Evolutionary conservation across 2,329 filamentous ascomycete species (phyloP).

Genomic region (Akanthomyces uredinophilus): DNA sequence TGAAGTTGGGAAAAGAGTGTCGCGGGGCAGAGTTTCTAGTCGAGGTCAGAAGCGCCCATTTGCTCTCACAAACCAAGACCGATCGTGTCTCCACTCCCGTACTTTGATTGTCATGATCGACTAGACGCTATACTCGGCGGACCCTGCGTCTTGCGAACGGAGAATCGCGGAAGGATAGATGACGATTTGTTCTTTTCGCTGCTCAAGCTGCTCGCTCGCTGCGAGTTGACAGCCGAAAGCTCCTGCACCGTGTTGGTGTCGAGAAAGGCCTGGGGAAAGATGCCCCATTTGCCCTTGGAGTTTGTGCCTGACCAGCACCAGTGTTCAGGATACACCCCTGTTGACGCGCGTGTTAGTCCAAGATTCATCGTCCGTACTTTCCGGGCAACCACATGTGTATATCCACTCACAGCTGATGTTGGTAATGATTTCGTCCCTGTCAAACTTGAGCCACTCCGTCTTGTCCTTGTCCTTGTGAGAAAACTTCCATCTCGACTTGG

Average conservation of each 20-base stretch:
- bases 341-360: conserved; percentile 3
- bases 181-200: conserved; percentile 31
- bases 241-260: conserved; percentile 42
- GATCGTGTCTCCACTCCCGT: neutral
- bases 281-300: conserved; percentile 46
- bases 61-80: neutral
- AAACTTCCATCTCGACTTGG: conserved; percentile 50
- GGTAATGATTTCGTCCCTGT: conserved; percentile 61
- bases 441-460: conserved; percentile 53
- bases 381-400: neutral
- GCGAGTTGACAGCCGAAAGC: conserved; percentile 22
- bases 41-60: neutral
- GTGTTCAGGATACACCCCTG: conserved; percentile 42
- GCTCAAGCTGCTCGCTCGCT: conserved; percentile 27
- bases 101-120: conserved; percentile 18
- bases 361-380: neutral
- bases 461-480: conserved; percentile 33
- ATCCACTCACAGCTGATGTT: conserved; percentile 53
- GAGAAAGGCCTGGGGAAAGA: conserved; percentile 48
- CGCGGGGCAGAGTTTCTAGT: no score
- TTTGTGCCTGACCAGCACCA: conserved; percentile 55
- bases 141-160: conserved; percentile 21
- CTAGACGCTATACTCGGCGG: conserved; percentile 28
- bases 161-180: conserved; percentile 32
- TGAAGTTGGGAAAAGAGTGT: no score